phyloP scores from a whole-genome alignment of 208 protist genomes.

The Strigomonas galati region DNA sequence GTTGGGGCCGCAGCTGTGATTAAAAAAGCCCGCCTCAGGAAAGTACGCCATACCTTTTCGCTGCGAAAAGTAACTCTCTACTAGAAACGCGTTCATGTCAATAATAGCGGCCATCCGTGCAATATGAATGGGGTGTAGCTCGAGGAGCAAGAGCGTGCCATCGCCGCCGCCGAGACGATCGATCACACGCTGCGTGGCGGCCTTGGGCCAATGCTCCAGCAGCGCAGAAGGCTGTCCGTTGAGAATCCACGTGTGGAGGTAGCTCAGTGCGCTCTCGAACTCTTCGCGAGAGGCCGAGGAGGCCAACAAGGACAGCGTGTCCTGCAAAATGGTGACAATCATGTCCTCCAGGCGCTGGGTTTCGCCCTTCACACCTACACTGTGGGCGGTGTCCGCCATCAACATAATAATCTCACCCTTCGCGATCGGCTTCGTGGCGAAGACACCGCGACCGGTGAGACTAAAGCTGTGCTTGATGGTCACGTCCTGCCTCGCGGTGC shows the following conservation, averaged over 20 bases:
- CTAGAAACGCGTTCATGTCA: slow-evolving; percentile 85
- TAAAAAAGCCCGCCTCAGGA: slow-evolving; percentile 82
- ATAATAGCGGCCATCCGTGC: slow-evolving; percentile 78
- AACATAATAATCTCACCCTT: slow-evolving; percentile 84
- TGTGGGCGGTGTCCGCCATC: slow-evolving; percentile 72
- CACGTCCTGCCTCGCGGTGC: slow-evolving; percentile 58
- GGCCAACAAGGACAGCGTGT: slow-evolving; percentile 9
- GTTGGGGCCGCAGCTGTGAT: slow-evolving; percentile 87
- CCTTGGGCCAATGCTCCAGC: slow-evolving; percentile 72
- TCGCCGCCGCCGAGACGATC: slow-evolving; percentile 54
- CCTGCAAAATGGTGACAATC: slow-evolving; percentile 35
- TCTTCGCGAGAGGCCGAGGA: not conserved
- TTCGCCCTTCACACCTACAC: slow-evolving; percentile 76
- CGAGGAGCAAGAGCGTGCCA: slow-evolving; percentile 52
- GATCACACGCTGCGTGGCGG: slow-evolving; percentile 58
- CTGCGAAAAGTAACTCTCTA: slow-evolving; percentile 79
- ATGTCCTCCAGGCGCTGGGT: slow-evolving; percentile 77
- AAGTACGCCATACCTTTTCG: slow-evolving; percentile 89
- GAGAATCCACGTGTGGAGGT: slow-evolving; percentile 80
- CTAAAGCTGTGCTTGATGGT: slow-evolving; percentile 77
- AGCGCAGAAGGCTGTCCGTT: slow-evolving; percentile 80
- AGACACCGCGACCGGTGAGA: slow-evolving; percentile 78
- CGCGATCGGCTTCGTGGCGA: slow-evolving; percentile 62
- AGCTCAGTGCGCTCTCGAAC: slow-evolving; percentile 18
- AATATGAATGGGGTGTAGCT: slow-evolving; percentile 82